phyloP scores from a whole-genome alignment of 768 basidiomycete species.

The Termitomyces bulborhizus region DNA sequence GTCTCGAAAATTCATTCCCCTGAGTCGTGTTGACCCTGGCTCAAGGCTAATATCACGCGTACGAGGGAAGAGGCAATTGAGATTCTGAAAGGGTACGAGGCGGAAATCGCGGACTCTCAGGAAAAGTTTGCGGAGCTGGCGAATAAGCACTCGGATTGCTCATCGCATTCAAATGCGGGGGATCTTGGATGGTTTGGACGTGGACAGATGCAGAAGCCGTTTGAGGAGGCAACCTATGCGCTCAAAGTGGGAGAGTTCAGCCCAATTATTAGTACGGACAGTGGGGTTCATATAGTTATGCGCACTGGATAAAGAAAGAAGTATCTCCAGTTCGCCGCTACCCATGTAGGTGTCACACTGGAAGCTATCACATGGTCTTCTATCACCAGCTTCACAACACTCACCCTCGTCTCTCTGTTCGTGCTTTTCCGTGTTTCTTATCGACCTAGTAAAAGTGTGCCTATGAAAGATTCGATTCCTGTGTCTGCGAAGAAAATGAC shows the following conservation, averaged over 20 bases:
- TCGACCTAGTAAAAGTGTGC: not conserved
- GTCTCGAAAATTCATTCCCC: not conserved
- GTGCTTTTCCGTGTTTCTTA: conserved; percentile 7
- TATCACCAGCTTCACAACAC: not conserved
- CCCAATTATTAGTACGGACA: conserved; percentile 81
- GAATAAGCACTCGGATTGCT: conserved; percentile 76
- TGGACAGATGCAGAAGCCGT: conserved; percentile 96
- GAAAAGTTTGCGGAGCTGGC: conserved; percentile 78
- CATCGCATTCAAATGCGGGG: conserved; percentile 73
- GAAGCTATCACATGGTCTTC: conserved; percentile 9
- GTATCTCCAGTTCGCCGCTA: conserved; percentile 7
- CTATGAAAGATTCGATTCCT: not conserved
- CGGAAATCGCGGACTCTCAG: conserved; percentile 47
- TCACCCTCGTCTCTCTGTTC: conserved; percentile 4
- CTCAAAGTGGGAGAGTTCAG: conserved; percentile 74
- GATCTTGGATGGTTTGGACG: conserved; percentile 84
- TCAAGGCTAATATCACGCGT: conserved; percentile 73
- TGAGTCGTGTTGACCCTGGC: not conserved
- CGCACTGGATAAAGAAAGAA: conserved; percentile 64
- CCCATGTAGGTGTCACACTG: conserved; percentile 1
- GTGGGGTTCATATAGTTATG: conserved; percentile 91
- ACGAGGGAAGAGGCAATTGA: conserved; percentile 84
- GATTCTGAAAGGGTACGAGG: conserved; percentile 63
- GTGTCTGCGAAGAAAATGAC: not conserved
- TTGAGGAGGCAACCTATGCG: conserved; percentile 82